A percentile compares a stretch with the other conserved stretches of the same genome.
Conservation (phyloP, 306 rosid genomes). For the Acmispon strigosus region DNA sequence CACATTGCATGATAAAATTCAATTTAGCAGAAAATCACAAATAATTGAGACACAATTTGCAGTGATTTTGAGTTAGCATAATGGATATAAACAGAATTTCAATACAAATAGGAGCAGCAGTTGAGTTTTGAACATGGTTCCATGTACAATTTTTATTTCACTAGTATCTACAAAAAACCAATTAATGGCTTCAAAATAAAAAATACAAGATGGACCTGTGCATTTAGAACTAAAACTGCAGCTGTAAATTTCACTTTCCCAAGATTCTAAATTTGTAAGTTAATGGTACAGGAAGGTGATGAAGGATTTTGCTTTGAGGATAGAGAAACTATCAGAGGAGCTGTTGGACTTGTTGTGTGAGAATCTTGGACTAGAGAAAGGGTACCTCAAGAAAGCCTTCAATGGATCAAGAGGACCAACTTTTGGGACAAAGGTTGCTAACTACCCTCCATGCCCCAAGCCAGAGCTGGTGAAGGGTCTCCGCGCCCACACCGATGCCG, state of each 20-base stretch:
- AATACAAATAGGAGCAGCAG: background rate
- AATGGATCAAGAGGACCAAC: conserved; percentile 79
- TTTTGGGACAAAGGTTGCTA: conserved; percentile 87
- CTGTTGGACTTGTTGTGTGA: conserved; percentile 78
- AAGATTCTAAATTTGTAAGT: conserved; percentile 1
- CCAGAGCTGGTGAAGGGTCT: conserved; percentile 89
- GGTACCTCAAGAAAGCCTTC: conserved; percentile 69
- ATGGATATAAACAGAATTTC: background rate
- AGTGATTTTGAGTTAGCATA: background rate
- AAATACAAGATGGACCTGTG: background rate
- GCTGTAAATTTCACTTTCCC: background rate
- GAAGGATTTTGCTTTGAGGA: conserved; percentile 67
- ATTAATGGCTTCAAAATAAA: background rate
- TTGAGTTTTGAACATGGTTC: background rate
- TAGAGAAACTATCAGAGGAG: conserved; percentile 69
- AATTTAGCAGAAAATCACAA: background rate
- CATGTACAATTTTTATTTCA: background rate
- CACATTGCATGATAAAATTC: conserved; percentile 13
- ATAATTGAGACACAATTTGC: background rate
- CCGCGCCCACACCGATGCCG: conserved; percentile 90
- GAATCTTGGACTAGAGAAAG: conserved; percentile 79
- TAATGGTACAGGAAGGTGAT: conserved; percentile 44
- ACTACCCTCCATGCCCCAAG: conserved; percentile 84
- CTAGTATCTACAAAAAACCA: background rate
- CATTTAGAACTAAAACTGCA: background rate